Base-by-base conservation (phyloP, 441 rosid genomes). In the Adansonia grandidieri region DNA sequence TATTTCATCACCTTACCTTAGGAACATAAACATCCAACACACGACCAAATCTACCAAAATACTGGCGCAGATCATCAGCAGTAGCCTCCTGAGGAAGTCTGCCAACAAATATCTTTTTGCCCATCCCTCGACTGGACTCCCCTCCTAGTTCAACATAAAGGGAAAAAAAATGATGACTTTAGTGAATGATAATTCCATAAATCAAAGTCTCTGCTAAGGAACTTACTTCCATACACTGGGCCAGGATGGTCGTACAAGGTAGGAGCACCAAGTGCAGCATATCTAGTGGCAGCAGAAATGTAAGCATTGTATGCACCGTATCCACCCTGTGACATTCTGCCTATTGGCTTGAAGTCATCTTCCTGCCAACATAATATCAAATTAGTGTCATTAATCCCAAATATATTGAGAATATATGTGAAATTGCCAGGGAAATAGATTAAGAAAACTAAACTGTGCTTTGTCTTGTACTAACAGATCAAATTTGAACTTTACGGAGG, bases 241-340 rank as follows among this genome's bases (percentile, higher is more conserved):
- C 89, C 90, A 0, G 92, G 91, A 84, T 89, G 97, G 77, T 96
- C 99, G 81, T 96, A 96, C 77, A 96, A 78, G 28, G 98, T 93
- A 79, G 97, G 98, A 85, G 98, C 90, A 85, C 98, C 97, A 50
- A 89, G 86, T 1, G 95, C 92, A 60, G 99, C 99, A 69, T 95
- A 95, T 89, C 98, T 91, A 78, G 97, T 92, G 48, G 99, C 97
- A 22, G 98, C 95, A 80, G 98, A 91, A 79, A 96, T 93, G 80
- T 96, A 96, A 14, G 99, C 97, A 86, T 92, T 91, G 79, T 93
- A 96, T 48, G 99, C 99, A 80, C 99, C 99, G 80, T 95, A 95
- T 74, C 98, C 99, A 78, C 85, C 77, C 37, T 77, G 87, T 6
- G 88, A 68, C 88, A 84, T 80, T 86, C 97, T 89, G 79, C 90